Evolutionary conservation across 768 basidiomycete genomes (phyloP).

Genomic region (Psilocybe tampanensis): DNA sequence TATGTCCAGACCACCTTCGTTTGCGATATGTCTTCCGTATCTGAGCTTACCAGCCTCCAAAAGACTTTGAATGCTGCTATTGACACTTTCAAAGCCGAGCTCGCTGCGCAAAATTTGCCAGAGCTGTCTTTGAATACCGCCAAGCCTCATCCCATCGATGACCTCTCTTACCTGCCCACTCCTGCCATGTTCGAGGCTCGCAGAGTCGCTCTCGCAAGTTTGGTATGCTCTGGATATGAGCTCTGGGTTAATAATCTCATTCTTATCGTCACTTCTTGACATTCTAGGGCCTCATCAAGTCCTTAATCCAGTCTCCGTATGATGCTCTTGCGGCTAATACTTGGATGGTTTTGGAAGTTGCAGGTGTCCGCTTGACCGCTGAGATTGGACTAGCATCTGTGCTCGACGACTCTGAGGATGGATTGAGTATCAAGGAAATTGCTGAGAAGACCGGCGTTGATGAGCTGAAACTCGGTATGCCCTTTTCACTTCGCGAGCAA

Average conservation of each 20-base stretch:
- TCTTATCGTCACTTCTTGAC: not conserved
- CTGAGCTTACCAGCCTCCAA: constrained; percentile 41
- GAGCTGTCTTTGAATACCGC: constrained; percentile 39
- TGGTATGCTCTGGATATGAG: constrained; percentile 21
- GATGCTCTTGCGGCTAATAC: constrained; percentile 37
- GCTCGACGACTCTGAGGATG: constrained; percentile 36
- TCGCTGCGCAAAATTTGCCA: constrained; percentile 33
- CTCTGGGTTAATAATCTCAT: not conserved
- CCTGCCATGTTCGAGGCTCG: constrained; percentile 40
- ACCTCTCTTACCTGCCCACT: constrained; percentile 36
- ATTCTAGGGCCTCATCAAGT: constrained; percentile 34
- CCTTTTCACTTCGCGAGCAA: not conserved
- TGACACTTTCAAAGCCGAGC: constrained; percentile 39
- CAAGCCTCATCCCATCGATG: constrained; percentile 37
- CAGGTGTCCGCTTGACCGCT: constrained; percentile 35
- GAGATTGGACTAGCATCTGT: constrained; percentile 35
- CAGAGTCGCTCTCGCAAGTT: constrained; percentile 33
- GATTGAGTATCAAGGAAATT: constrained; percentile 34
- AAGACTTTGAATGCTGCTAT: constrained; percentile 40
- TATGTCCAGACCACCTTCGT: not conserved
- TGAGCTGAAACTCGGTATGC: constrained; percentile 35
- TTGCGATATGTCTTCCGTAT: constrained; percentile 28
- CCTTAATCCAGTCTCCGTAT: constrained; percentile 36
- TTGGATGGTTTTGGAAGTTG: constrained; percentile 34
- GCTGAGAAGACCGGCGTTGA: constrained; percentile 35